Evolutionary conservation across 345 rosid genomes (phyloP).

Genomic region (Anastatica hierochuntica): DNA sequence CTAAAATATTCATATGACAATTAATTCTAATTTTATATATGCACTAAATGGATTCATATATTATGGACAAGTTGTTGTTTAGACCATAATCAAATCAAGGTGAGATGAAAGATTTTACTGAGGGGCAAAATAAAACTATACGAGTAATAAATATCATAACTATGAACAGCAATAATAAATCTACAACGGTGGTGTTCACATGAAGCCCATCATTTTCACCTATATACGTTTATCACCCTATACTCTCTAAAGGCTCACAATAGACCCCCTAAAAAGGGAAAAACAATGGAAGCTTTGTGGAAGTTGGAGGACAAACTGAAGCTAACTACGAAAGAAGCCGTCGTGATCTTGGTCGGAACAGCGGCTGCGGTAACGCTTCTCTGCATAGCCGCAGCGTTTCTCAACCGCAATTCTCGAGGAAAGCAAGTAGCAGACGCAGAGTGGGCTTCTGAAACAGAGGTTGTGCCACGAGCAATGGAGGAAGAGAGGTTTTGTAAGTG

Average conservation of each 20-base stretch:
- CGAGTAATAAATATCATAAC: background rate
- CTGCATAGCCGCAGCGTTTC: conserved; percentile 30
- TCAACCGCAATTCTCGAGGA: conserved; percentile 31
- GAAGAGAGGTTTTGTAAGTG: conserved; percentile 23
- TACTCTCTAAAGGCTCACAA: background rate
- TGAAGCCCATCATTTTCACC: conserved; percentile 29
- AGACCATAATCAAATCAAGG: no score
- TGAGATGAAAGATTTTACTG: no score
- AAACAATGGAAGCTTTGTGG: conserved; percentile 64
- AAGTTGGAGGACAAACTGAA: conserved; percentile 53
- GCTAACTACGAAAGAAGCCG: conserved; percentile 30
- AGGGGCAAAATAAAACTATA: no score
- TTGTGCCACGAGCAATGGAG: no score
- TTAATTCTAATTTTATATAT: no score
- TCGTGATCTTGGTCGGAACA: conserved; percentile 17
- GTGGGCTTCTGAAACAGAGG: conserved; percentile 8
- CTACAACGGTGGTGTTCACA: conserved; percentile 45
- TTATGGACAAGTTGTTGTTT: no score
- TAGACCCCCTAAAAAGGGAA: background rate
- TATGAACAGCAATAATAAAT: conserved; percentile 8
- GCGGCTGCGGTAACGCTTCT: conserved; percentile 37
- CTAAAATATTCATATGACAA: no score
- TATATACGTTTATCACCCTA: conserved; percentile 5
- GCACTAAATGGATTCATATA: no score
- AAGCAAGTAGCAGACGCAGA: conserved; percentile 26